A percentile compares a stretch with the other conserved stretches of the same genome.
phyloP scores from a whole-genome alignment of 1,139 yeast genomes.

The Geotrichum aggregatum region DNA sequence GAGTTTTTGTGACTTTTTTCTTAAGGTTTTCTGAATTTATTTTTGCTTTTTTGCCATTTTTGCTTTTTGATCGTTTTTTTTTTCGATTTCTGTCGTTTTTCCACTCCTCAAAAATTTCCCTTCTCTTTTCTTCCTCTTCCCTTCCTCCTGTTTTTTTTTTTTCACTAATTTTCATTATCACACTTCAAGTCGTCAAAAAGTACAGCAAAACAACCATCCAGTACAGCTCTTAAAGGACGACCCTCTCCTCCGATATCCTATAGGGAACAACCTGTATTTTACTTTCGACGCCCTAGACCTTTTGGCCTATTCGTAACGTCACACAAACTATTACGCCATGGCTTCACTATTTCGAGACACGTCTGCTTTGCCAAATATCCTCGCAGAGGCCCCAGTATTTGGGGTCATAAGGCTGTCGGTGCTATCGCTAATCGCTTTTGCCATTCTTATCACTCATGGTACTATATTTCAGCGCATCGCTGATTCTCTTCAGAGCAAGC shows the following conservation, averaged over 20 bases:
- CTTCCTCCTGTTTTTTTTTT: neutral
- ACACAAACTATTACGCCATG: neutral
- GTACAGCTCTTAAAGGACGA: too few relatives aligned
- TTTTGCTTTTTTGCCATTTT: neutral
- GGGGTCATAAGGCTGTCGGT: neutral
- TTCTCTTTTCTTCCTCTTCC: neutral
- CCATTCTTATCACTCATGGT: neutral
- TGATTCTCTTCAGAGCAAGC: neutral
- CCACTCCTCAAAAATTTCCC: neutral
- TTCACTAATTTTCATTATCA: neutral
- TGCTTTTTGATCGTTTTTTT: neutral
- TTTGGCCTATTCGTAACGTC: neutral
- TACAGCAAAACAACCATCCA: neutral
- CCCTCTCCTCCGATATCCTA: neutral
- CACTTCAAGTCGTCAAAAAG: neutral
- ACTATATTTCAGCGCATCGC: constrained; percentile 2
- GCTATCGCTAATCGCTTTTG: neutral
- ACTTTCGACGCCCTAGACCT: neutral
- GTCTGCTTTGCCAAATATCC: neutral
- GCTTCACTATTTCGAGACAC: neutral
- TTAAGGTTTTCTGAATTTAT: too few relatives aligned
- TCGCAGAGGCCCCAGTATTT: neutral
- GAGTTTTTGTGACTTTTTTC: too few relatives aligned
- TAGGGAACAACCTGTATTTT: neutral
- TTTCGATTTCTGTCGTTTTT: neutral